phyloP scores from a whole-genome alignment of 2,329 filamentous ascomycete species.

The Diaporthe sp. region DNA sequence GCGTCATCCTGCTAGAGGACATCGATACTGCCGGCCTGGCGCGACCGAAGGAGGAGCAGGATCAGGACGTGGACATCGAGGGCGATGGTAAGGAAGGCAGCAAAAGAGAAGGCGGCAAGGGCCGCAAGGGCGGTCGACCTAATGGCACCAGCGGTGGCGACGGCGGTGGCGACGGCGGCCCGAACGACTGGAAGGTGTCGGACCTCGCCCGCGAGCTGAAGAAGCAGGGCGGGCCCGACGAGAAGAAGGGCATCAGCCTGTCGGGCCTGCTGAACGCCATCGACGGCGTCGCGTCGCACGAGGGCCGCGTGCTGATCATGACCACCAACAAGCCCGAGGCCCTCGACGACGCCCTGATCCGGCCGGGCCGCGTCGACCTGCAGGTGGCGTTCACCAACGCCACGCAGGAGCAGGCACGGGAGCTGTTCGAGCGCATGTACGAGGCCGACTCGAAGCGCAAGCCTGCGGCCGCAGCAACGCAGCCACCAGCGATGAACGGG shows the following conservation, averaged over 20 bases:
- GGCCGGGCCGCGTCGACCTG: conserved; percentile 78
- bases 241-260: conserved; percentile 73
- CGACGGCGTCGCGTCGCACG: conserved; percentile 83
- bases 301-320: conserved; percentile 85
- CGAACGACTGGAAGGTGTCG: conserved; percentile 53
- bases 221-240: conserved; percentile 52
- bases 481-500: background rate
- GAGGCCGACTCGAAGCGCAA: conserved; percentile 54
- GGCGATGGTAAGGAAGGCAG: conserved; percentile 37
- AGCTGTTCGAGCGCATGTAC: conserved; percentile 74
- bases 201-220: conserved; percentile 59
- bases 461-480: conserved; percentile 14
- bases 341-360: conserved; percentile 79
- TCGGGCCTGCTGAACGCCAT: conserved; percentile 87
- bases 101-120: conserved; percentile 40
- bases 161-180: conserved; percentile 33
- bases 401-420: conserved; percentile 63
- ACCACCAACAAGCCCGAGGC: conserved; percentile 82
- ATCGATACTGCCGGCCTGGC: conserved; percentile 75
- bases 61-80: conserved; percentile 39
- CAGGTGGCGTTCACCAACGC: conserved; percentile 61
- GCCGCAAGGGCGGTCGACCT: conserved; percentile 32
- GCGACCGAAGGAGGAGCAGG: conserved; percentile 51
- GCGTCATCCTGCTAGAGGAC: conserved; percentile 77
- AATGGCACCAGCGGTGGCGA: background rate